A percentile compares a stretch with the other conserved stretches of the same genome.
These are phyloP conservation scores for Solanum paucissectum DNA, from an alignment of 257 asterid species.

Conservation along the genomic window DNA sequence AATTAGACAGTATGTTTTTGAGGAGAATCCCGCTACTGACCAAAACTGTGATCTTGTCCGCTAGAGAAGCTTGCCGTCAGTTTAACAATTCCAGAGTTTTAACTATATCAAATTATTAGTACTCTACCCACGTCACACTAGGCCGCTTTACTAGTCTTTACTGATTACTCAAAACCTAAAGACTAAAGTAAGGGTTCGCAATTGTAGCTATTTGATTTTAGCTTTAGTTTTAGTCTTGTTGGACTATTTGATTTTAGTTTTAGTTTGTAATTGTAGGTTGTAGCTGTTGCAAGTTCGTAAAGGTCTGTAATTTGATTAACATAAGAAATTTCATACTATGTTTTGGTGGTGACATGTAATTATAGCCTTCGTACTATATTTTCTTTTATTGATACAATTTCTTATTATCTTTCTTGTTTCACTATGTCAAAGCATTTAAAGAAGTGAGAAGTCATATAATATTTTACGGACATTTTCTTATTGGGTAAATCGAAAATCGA, in stretches of 20 bases:
- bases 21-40: background rate
- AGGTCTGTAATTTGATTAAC: background rate
- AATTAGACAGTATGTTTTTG: background rate
- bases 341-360: background rate
- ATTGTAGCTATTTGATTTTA: background rate
- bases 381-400: background rate
- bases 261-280: background rate
- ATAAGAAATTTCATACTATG: background rate
- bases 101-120: background rate
- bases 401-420: too few species aligned
- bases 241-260: background rate
- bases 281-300: background rate
- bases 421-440: background rate
- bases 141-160: too few species aligned
- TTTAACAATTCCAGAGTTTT: background rate
- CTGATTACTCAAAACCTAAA: background rate
- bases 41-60: background rate
- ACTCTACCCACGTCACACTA: background rate
- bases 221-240: background rate
- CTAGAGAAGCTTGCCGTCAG: background rate
- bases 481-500: background rate
- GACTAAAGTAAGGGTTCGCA: background rate
- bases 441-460: background rate
- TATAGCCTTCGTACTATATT: background rate
- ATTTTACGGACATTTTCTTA: background rate